A percentile compares a stretch with the other conserved stretches of the same genome.
phyloP scores from a whole-genome alignment of 208 protist genomes.

The Kentomonas sorsogonicus region DNA sequence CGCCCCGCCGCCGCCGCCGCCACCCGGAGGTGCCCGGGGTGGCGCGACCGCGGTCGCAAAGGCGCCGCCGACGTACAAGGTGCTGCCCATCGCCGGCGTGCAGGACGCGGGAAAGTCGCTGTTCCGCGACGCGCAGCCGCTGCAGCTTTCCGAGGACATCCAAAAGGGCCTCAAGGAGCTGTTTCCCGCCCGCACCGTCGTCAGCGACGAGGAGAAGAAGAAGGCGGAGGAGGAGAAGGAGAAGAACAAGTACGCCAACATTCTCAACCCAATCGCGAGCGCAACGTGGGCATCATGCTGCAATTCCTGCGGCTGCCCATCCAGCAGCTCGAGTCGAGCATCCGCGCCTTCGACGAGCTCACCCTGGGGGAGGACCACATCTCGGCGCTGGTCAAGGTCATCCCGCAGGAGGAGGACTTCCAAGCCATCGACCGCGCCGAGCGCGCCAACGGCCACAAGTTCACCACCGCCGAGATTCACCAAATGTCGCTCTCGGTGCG shows the following conservation, averaged over 20 bases:
- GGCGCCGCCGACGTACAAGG: conserved; percentile 24
- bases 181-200: conserved; percentile 16
- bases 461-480: conserved; percentile 36
- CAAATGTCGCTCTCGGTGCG: conserved; percentile 41
- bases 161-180: conserved; percentile 20
- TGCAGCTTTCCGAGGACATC: conserved; percentile 9
- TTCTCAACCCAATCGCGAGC: conserved; percentile 57
- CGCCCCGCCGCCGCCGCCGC: conserved; percentile 26
- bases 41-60: not conserved
- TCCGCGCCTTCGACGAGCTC: conserved; percentile 69
- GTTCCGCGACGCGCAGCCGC: conserved; percentile 4
- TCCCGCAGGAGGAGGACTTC: conserved; percentile 57
- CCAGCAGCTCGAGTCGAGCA: conserved; percentile 59
- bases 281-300: conserved; percentile 71
- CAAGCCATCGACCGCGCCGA: conserved; percentile 35
- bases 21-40: conserved; percentile 13
- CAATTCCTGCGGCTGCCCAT: conserved; percentile 74
- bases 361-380: conserved; percentile 70
- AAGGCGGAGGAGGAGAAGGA: conserved; percentile 12
- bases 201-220: too few relatives aligned
- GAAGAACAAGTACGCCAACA: conserved; percentile 10
- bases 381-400: conserved; percentile 50
- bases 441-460: conserved; percentile 30
- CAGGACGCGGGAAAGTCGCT: conserved; percentile 23
- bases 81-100: conserved; percentile 46